These are phyloP conservation scores for Anthostomella pinea DNA, from an alignment of 2,329 filamentous ascomycete species.

Conservation along the genomic window DNA sequence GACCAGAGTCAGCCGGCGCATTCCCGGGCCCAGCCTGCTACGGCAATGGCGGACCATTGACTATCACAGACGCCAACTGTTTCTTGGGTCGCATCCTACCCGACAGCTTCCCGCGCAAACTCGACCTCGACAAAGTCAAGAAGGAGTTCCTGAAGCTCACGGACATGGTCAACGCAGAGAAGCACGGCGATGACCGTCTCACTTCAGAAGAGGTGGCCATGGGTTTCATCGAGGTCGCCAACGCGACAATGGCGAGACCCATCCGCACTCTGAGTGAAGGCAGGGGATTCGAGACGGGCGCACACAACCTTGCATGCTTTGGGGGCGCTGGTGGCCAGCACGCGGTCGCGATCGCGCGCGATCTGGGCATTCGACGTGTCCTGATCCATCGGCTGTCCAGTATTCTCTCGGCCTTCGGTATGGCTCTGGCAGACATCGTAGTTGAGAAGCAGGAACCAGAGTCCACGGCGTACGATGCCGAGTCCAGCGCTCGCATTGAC, in stretches of 20 bases:
- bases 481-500: slow-evolving; percentile 12
- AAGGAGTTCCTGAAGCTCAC: slow-evolving; percentile 41
- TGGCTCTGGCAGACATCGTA: slow-evolving; percentile 39
- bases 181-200: slow-evolving; percentile 27
- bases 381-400: slow-evolving; percentile 36
- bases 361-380: slow-evolving; percentile 37
- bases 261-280: slow-evolving; percentile 64
- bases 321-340: slow-evolving; percentile 72
- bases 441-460: slow-evolving; percentile 35
- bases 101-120: slow-evolving; percentile 68
- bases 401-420: slow-evolving; percentile 40
- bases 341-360: slow-evolving; percentile 38
- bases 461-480: slow-evolving; percentile 18
- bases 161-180: slow-evolving; percentile 38
- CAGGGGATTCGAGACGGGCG: slow-evolving; percentile 29
- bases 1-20: slow-evolving; percentile 70
- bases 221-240: slow-evolving; percentile 72
- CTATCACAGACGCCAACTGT: slow-evolving; percentile 70
- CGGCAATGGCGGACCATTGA: slow-evolving; percentile 67
- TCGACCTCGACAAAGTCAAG: slow-evolving; percentile 39
- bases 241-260: slow-evolving; percentile 72
- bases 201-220: slow-evolving; percentile 48
- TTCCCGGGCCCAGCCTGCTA: slow-evolving; percentile 72
- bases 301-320: slow-evolving; percentile 39
- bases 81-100: slow-evolving; percentile 59